Percentiles rank a stretch among this genome's conserved stretches.
Conservation (phyloP, 2,329 filamentous ascomycete genomes). For the Epichloe baconii region DNA sequence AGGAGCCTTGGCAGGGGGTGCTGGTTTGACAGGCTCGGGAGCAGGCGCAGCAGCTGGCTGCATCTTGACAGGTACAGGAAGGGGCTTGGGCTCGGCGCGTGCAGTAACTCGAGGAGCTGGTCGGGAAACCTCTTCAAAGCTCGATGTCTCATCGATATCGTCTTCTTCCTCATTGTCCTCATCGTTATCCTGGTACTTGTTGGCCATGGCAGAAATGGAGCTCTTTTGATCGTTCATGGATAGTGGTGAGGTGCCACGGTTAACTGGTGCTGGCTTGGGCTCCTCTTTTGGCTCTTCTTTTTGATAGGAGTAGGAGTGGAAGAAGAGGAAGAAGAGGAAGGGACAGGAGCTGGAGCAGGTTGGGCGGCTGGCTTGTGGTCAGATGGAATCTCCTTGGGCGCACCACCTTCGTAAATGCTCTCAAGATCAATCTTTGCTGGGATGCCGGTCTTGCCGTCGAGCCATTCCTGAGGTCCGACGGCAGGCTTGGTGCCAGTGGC, state of each 20-base stretch:
- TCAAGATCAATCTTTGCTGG: conserved; percentile 91
- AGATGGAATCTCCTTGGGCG: conserved; percentile 61
- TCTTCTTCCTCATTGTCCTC: conserved; percentile 50
- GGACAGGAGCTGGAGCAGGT: conserved; percentile 27
- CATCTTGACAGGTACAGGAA: conserved; percentile 20
- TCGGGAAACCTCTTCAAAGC: conserved; percentile 77
- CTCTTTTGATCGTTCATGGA: conserved; percentile 74
- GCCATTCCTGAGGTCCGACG: conserved; percentile 70
- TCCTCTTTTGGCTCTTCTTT: conserved; percentile 23
- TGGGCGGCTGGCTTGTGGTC: conserved; percentile 48
- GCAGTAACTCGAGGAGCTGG: conserved; percentile 47
- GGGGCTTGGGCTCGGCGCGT: conserved; percentile 28
- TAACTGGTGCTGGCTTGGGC: conserved; percentile 33
- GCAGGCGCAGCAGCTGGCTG: conserved; percentile 11
- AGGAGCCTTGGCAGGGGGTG: conserved; percentile 20
- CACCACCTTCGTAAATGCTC: conserved; percentile 75
- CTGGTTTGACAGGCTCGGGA: conserved; percentile 16
- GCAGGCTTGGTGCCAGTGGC: conserved; percentile 68
- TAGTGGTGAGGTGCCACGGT: conserved; percentile 37
- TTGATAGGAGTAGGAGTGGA: conserved; percentile 19
- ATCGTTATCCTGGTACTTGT: conserved; percentile 67
- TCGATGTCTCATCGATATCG: conserved; percentile 55
- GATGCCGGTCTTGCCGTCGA: conserved; percentile 68
- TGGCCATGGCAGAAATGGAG: conserved; percentile 74
- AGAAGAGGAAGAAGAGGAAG: neutral